Conservation (phyloP, 2,329 filamentous ascomycete species). For the Ceratocystis cacaofunesta region DNA sequence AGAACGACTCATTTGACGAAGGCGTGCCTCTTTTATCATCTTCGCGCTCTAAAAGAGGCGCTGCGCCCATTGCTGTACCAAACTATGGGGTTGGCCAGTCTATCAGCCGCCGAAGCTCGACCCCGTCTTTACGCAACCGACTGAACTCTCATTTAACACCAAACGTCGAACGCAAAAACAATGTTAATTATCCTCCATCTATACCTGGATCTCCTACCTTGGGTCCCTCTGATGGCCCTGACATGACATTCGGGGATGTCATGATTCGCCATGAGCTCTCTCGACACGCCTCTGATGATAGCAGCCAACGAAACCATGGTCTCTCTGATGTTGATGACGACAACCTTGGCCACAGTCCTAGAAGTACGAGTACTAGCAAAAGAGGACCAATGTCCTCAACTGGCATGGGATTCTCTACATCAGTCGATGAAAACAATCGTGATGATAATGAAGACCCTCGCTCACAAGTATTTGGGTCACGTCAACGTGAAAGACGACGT, state of each 20-base stretch:
- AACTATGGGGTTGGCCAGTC: slow-evolving; percentile 30
- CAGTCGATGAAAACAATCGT: slow-evolving; percentile 37
- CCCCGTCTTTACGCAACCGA: slow-evolving; percentile 29
- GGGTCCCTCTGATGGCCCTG: slow-evolving; percentile 33
- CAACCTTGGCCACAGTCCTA: slow-evolving; percentile 72
- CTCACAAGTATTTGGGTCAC: slow-evolving; percentile 6
- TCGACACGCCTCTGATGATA: slow-evolving; percentile 17
- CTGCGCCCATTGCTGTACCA: slow-evolving; percentile 20
- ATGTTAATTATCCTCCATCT: slow-evolving; percentile 55
- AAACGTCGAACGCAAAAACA: slow-evolving; percentile 29
- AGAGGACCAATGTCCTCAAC: slow-evolving; percentile 4
- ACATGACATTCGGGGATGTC: slow-evolving; percentile 50
- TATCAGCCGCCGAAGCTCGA: slow-evolving; percentile 34
- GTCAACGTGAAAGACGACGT: slow-evolving; percentile 31
- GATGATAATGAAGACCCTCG: slow-evolving; percentile 20
- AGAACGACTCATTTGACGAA: slow-evolving; percentile 36
- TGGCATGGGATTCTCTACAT: neutral
- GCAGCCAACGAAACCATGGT: slow-evolving; percentile 6
- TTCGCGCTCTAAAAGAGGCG: slow-evolving; percentile 23
- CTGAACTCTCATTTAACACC: slow-evolving; percentile 3
- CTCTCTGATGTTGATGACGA: slow-evolving; percentile 58
- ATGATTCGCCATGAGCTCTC: slow-evolving; percentile 51
- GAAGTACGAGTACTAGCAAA: slow-evolving; percentile 18
- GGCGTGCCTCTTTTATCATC: slow-evolving; percentile 39
- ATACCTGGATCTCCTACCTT: slow-evolving; percentile 47